Evolutionary conservation across 2,329 filamentous ascomycete species (phyloP), one percentile per base, ranked within the genome.

Genomic region (Cladosporium austrohemisphaericum): DNA sequence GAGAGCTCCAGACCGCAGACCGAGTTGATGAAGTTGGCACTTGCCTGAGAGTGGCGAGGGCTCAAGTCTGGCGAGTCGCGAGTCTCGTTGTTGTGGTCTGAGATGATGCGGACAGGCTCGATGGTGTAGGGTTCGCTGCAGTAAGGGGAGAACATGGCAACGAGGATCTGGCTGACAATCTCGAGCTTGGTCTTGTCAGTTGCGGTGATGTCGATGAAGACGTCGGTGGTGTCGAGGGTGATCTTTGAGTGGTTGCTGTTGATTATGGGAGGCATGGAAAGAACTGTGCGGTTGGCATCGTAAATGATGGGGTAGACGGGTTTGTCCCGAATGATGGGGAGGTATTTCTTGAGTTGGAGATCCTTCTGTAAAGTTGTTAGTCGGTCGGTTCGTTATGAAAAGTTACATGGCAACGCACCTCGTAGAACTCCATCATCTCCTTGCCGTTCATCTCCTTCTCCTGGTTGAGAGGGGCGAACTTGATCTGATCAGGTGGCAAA

Each of bases 161-260:
- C 88, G 68, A 98, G 85, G 65, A 96, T 95, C 68, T 95, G 90
- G 72, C 86, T 88, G 53, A 96, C 92, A 57, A 98, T 88, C 60
- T 96, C 91, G 36, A 97, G 80, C 75, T 98, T 98, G 22, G 94
- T 98, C 66, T 86, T 84, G 68, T 98, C 93, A 32, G 90, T 92
- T 32, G 91, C 94, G 6, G 93, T 98, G 62, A 95, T 90, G 71
- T 98, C 93, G 68, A 98, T 94, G 71, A 98, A 88, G 64, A 98
- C 82, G 64, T 98, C 96, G 65, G 80, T 92, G 51, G 91, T 97
- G 66, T 94, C 75, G 36, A 94, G 74, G 6, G 84, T 89, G 67
- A 98, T 98, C 73, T 98, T 98, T 63, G 91, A 96, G 72, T 93
- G 91, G 64, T 98, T 82, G 62, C 91, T 83, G 74, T 98, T 98